Evolutionary conservation across 305 asterid species (phyloP).

Genomic region (Solanum aculeatissimum): DNA sequence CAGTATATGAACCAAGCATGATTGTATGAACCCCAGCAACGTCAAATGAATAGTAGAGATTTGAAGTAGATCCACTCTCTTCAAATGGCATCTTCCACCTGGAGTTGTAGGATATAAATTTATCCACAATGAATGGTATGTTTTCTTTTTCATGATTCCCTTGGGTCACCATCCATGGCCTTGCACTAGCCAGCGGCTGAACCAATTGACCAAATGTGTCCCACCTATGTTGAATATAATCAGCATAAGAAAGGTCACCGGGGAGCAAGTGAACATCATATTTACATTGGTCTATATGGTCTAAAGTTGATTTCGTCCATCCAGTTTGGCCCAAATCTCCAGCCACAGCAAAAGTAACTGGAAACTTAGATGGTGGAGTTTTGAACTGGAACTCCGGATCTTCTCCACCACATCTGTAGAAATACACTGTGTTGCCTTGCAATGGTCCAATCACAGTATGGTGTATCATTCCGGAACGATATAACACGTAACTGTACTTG

Average conservation of each 20-base stretch:
- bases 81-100: conserved; percentile 91
- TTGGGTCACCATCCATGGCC: conserved; percentile 99
- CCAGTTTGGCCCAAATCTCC: conserved; percentile 95
- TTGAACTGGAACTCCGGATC: conserved; percentile 72
- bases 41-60: conserved; percentile 78
- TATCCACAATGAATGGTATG: conserved; percentile 36
- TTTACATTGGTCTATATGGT: conserved; percentile 64
- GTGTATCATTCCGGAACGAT: conserved; percentile 74
- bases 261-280: conserved; percentile 81
- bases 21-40: conserved; percentile 73
- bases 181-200: conserved; percentile 84
- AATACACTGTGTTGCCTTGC: conserved; percentile 44
- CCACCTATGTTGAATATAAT: conserved; percentile 69
- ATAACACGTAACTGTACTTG: conserved; percentile 52
- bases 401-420: conserved; percentile 69
- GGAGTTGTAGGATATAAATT: conserved; percentile 62
- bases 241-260: conserved; percentile 92
- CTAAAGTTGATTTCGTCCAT: conserved; percentile 83
- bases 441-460: conserved; percentile 84
- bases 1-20: conserved; percentile 83
- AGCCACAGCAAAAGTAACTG: conserved; percentile 72
- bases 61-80: conserved; percentile 75
- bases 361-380: conserved; percentile 80
- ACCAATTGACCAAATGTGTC: conserved; percentile 88
- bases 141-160: conserved; percentile 85